Conservation (phyloP, 768 basidiomycete species). For the Xerocomellus amylosporus region DNA sequence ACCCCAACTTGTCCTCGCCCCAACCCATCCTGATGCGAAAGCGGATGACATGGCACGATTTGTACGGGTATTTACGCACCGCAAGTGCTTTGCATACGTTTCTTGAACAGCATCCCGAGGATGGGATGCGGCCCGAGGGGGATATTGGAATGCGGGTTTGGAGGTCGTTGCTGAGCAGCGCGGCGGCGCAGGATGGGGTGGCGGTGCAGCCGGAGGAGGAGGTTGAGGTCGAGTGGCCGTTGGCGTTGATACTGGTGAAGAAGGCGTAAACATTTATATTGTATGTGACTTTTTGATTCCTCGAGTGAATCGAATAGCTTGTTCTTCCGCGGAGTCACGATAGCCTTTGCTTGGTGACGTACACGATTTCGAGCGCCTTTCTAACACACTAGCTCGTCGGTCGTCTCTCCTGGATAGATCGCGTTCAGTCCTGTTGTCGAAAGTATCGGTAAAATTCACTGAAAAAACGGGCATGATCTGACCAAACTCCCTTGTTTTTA, state of each 20-base stretch:
- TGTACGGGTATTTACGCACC: constrained; percentile 68
- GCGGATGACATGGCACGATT: constrained; percentile 59
- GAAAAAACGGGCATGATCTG: too few relatives aligned
- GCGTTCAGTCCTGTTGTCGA: background rate
- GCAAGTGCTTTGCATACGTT: constrained; percentile 69
- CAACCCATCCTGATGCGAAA: constrained; percentile 53
- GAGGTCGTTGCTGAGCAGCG: constrained; percentile 47
- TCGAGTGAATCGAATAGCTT: too few relatives aligned
- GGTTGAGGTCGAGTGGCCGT: constrained; percentile 44
- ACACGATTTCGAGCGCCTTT: too few relatives aligned
- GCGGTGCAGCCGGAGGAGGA: constrained; percentile 17
- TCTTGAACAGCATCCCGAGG: constrained; percentile 61
- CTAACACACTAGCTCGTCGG: too few relatives aligned
- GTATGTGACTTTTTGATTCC: background rate
- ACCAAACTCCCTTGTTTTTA: background rate
- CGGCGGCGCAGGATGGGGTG: constrained; percentile 25
- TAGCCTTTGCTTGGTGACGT: too few relatives aligned
- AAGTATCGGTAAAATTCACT: too few relatives aligned
- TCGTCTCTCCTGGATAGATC: too few relatives aligned
- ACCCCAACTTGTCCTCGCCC: constrained; percentile 36
- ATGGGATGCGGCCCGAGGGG: constrained; percentile 45
- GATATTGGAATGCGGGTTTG: constrained; percentile 66
- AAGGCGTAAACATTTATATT: background rate
- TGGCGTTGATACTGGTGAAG: constrained; percentile 32
- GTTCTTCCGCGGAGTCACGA: background rate